Conservation (phyloP, 1,139 yeast species). For the Suzukiozyma palmioleophila region DNA sequence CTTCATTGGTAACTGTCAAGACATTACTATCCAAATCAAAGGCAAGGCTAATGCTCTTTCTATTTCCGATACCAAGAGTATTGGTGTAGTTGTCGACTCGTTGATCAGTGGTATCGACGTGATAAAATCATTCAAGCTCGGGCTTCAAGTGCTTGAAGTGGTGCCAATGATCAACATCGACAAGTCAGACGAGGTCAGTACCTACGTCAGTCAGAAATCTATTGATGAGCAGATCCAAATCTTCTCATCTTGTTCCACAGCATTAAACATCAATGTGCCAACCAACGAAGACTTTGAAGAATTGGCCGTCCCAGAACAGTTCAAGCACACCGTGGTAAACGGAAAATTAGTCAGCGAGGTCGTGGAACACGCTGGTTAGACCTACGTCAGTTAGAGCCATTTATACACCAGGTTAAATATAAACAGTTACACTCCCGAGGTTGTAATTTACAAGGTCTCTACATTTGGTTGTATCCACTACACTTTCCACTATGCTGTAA, state of each 20-base stretch:
- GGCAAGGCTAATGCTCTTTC: constrained; percentile 93
- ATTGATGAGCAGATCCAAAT: constrained; percentile 60
- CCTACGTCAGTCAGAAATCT: constrained; percentile 72
- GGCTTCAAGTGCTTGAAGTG: constrained; percentile 74
- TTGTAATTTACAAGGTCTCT: no score
- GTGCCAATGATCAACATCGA: constrained; percentile 85
- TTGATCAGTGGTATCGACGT: constrained; percentile 86
- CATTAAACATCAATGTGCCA: constrained; percentile 81
- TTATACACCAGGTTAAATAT: no score
- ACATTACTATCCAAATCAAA: constrained; percentile 71
- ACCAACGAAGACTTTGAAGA: constrained; percentile 62
- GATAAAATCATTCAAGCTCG: constrained; percentile 77
- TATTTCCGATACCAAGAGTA: constrained; percentile 63
- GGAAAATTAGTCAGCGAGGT: constrained; percentile 42
- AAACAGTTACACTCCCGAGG: no score
- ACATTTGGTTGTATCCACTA: no score
- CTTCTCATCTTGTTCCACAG: constrained; percentile 78
- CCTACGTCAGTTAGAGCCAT: no score
- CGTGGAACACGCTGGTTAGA: constrained; percentile 44
- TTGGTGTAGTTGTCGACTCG: constrained; percentile 77
- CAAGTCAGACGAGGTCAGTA: constrained; percentile 80
- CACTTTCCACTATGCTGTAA: no score
- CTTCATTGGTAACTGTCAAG: constrained; percentile 76
- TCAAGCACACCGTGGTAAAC: constrained; percentile 51
- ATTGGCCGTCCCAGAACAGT: constrained; percentile 82